phyloP scores from a whole-genome alignment of 495 filamentous ascomycete species.

The Lepraria neglecta region DNA sequence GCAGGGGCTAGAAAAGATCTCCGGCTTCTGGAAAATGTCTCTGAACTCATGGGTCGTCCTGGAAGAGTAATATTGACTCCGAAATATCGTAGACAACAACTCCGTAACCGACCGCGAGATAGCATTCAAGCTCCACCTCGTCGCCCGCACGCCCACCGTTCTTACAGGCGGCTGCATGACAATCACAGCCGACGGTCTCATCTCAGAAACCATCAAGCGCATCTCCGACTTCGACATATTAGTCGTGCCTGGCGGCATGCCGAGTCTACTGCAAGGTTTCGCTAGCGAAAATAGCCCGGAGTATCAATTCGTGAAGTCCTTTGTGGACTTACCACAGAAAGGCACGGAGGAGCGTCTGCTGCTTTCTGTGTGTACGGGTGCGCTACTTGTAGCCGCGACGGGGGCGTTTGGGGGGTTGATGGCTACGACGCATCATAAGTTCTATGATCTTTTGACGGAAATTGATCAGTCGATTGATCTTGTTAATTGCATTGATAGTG shows the following conservation, averaged over 20 bases:
- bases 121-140: conserved; percentile 33
- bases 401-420: conserved; percentile 62
- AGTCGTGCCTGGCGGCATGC: conserved; percentile 55
- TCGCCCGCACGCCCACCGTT: conserved; percentile 36
- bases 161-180: conserved; percentile 27
- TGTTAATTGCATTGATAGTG: background rate
- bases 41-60: no score
- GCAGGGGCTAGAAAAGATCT: no score
- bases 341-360: conserved; percentile 55
- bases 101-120: conserved; percentile 30
- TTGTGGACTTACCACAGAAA: conserved; percentile 46
- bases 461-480: conserved; percentile 30
- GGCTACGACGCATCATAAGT: conserved; percentile 60
- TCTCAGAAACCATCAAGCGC: conserved; percentile 56
- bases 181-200: conserved; percentile 26
- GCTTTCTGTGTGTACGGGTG: conserved; percentile 67
- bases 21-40: no score
- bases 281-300: background rate
- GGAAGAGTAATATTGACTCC: no score
- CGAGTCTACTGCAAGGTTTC: background rate
- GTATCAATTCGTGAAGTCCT: conserved; percentile 54
- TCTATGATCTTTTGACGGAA: conserved; percentile 58
- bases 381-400: conserved; percentile 60
- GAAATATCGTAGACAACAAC: conserved; percentile 23
- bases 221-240: conserved; percentile 66